phyloP scores from a whole-genome alignment of 768 basidiomycete species.

The Suillus fuscotomentosus region DNA sequence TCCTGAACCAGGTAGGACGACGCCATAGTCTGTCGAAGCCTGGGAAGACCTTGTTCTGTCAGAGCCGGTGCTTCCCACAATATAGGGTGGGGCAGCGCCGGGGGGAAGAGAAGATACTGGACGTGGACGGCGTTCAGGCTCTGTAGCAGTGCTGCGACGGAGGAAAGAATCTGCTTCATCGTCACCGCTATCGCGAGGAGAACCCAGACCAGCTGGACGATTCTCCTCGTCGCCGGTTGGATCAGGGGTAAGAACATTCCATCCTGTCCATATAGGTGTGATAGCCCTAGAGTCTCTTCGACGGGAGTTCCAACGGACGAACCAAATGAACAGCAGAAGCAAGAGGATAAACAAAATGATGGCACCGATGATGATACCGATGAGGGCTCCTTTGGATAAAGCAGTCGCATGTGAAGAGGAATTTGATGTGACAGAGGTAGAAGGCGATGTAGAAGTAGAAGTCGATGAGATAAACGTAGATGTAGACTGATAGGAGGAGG shows the following conservation, averaged over 20 bases:
- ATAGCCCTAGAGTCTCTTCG: slow-evolving; percentile 17
- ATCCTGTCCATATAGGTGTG: slow-evolving; percentile 43
- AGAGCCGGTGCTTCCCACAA: slow-evolving; percentile 40
- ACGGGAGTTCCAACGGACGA: slow-evolving; percentile 29
- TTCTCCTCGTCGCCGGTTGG: slow-evolving; percentile 28
- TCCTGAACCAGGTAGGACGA: slow-evolving; percentile 29
- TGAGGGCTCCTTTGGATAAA: slow-evolving; percentile 28
- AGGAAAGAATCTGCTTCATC: slow-evolving; percentile 71
- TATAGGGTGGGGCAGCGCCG: slow-evolving; percentile 30
- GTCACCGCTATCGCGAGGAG: slow-evolving; percentile 67
- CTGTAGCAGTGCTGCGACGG: slow-evolving; percentile 31
- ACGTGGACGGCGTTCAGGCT: slow-evolving; percentile 17
- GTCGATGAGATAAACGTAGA: slow-evolving; percentile 27
- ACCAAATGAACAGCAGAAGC: slow-evolving; percentile 42
- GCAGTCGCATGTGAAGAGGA: slow-evolving; percentile 26
- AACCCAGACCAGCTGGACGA: slow-evolving; percentile 57
- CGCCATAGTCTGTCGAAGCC: slow-evolving; percentile 33
- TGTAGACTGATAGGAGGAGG: slow-evolving; percentile 24
- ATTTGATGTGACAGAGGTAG: slow-evolving; percentile 21
- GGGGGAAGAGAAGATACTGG: slow-evolving; percentile 28
- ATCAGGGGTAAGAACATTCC: slow-evolving; percentile 37
- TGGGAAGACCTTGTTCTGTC: slow-evolving; percentile 40
- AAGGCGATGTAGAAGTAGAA: slow-evolving; percentile 22
- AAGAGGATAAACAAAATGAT: slow-evolving; percentile 60
- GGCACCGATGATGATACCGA: slow-evolving; percentile 41